A percentile compares a stretch with the other conserved stretches of the same genome.
Evolutionary conservation across 768 basidiomycete genomes (phyloP).

Genomic region (Myochromella boudieri): DNA sequence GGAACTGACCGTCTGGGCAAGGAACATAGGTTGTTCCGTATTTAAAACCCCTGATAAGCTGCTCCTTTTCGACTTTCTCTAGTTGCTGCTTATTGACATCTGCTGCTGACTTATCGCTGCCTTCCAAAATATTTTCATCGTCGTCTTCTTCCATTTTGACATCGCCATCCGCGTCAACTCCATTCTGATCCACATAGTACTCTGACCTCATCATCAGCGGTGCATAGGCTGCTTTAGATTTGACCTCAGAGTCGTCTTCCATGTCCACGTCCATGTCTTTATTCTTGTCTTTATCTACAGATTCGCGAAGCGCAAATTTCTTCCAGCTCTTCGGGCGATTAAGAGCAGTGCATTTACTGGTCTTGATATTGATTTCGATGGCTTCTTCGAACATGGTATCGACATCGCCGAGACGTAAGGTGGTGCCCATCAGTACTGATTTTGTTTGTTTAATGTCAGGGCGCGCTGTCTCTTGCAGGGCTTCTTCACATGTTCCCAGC

Average conservation of each 20-base stretch:
- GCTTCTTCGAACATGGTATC: constrained; percentile 67
- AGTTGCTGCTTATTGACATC: constrained; percentile 34
- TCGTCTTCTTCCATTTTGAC: constrained; percentile 40
- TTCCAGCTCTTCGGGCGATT: constrained; percentile 76
- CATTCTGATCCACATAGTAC: constrained; percentile 54
- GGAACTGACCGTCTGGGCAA: constrained; percentile 83
- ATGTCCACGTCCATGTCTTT: constrained; percentile 31
- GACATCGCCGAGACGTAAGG: constrained; percentile 77
- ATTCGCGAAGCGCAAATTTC: constrained; percentile 56
- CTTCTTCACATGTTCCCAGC: constrained; percentile 63
- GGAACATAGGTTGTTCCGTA: constrained; percentile 90
- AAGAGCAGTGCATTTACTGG: constrained; percentile 77
- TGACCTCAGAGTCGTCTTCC: constrained; percentile 32
- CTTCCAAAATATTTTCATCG: constrained; percentile 25
- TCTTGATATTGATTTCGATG: constrained; percentile 70
- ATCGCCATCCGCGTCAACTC: constrained; percentile 39
- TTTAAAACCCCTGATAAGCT: constrained; percentile 80
- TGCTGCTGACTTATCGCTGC: constrained; percentile 24
- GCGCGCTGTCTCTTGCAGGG: constrained; percentile 55
- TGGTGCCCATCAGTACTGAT: constrained; percentile 62
- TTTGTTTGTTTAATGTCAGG: constrained; percentile 71
- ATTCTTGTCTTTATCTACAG: constrained; percentile 28
- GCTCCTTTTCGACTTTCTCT: constrained; percentile 72
- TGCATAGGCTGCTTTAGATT: constrained; percentile 34
- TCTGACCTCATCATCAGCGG: constrained; percentile 51